Evolutionary conservation across 371 early-diverging fungal species (phyloP).

Genomic region (Mortierella sp.): DNA sequence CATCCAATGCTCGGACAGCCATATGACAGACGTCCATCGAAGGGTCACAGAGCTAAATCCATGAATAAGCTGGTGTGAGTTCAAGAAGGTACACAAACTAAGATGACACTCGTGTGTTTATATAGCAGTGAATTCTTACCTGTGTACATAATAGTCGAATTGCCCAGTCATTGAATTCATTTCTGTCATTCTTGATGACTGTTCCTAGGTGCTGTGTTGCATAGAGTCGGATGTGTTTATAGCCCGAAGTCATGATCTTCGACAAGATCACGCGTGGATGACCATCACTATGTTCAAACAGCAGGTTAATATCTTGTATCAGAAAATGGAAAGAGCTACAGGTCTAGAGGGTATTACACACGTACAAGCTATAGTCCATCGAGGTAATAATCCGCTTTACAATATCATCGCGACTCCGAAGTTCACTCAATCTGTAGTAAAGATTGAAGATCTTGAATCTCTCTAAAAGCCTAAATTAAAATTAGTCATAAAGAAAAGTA

Average conservation of each 20-base stretch:
- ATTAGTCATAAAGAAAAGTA: background rate
- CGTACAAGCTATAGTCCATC: conserved; percentile 79
- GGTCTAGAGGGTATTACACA: background rate
- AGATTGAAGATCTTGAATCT: conserved; percentile 84
- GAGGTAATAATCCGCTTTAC: conserved; percentile 81
- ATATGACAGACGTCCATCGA: conserved; percentile 79
- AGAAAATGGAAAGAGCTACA: background rate
- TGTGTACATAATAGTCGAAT: conserved; percentile 81
- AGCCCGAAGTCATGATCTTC: conserved; percentile 88
- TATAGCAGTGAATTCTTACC: conserved; percentile 36
- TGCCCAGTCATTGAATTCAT: conserved; percentile 83
- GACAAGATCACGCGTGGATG: conserved; percentile 86
- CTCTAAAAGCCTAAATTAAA: conserved; percentile 66
- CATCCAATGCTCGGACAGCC: conserved; percentile 80
- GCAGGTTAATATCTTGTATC: background rate
- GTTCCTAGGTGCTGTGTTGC: conserved; percentile 81
- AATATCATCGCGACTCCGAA: conserved; percentile 85
- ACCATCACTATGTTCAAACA: conserved; percentile 70
- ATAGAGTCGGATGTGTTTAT: conserved; percentile 82
- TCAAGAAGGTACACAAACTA: background rate
- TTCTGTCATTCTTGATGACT: conserved; percentile 69
- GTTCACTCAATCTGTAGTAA: conserved; percentile 85
- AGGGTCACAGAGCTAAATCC: conserved; percentile 82
- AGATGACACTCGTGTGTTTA: background rate
- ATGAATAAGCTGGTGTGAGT: background rate